phyloP scores from a whole-genome alignment of 495 filamentous ascomycete species.

The Hyaloscypha finlandica region DNA sequence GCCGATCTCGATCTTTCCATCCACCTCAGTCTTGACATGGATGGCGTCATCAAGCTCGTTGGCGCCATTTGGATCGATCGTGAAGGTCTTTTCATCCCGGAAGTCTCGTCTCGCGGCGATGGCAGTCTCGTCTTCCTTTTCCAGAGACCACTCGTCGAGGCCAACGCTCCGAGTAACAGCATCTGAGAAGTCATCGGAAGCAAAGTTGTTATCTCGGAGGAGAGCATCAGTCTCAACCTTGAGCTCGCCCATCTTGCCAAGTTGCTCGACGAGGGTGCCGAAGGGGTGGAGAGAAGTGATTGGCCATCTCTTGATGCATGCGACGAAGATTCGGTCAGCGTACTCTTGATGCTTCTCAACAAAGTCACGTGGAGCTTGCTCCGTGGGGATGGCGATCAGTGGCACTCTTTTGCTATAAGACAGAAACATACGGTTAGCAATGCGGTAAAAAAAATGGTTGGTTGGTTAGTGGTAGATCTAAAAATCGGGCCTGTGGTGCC shows the following conservation, averaged over 20 bases:
- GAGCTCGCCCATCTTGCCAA: constrained; percentile 95
- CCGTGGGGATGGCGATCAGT: constrained; percentile 95
- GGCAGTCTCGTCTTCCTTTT: constrained; percentile 74
- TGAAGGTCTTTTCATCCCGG: constrained; percentile 86
- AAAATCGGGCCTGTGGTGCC: constrained; percentile 1
- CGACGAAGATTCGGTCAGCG: constrained; percentile 95
- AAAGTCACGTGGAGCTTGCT: constrained; percentile 96
- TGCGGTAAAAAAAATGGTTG: not conserved
- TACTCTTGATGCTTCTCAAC: constrained; percentile 98
- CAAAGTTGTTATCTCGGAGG: constrained; percentile 97
- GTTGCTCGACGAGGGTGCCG: constrained; percentile 93
- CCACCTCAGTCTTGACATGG: constrained; percentile 78
- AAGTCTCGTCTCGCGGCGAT: constrained; percentile 84
- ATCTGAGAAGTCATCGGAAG: constrained; percentile 95
- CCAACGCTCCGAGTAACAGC: constrained; percentile 92
- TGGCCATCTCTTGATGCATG: constrained; percentile 98
- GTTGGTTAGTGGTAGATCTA: not conserved
- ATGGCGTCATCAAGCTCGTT: constrained; percentile 89
- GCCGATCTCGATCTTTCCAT: constrained; percentile 90
- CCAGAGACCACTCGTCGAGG: constrained; percentile 86
- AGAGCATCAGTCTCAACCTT: constrained; percentile 97
- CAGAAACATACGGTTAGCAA: constrained; percentile 13
- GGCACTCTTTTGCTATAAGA: constrained; percentile 76
- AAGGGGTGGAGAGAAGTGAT: constrained; percentile 99
- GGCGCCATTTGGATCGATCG: constrained; percentile 80